Base-by-base conservation (phyloP, 345 rosid genomes). In the Arabis alpina region DNA sequence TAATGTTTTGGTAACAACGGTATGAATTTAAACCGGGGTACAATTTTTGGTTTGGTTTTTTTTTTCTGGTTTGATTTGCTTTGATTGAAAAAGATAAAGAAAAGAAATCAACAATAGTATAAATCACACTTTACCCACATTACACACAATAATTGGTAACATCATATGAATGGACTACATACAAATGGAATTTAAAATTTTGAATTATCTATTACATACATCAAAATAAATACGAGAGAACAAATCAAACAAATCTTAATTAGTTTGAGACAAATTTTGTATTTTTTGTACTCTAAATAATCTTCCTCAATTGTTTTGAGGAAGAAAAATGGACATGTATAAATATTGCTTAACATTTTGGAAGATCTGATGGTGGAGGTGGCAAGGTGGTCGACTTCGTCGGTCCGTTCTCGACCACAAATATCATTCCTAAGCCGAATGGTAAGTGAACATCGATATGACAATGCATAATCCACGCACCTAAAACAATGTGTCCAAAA, bases 381-480 rank as follows among this genome's bases (percentile, higher is more conserved):
- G 96, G 92, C 76, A 87, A 58, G 53, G 54, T 60, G 30, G 84
- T 76, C 2, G 45, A 61, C 54, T 85, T 83, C 9, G 92, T 83
- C 7, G 80, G 85, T 25, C 92, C 92, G 43, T 89, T 82, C 71
- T 89, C 74, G 12, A 89, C 87, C 51, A 78, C 82, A 52, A 85
- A 85, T 12, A 83, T 61, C 16, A 79, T 85, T 59, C 87, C 87
- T 49, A 87, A 47, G 5, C 96, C 96, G 66, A 79, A 80, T 5
- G 86, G 81, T 67, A 85, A 44, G 76, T 87, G 96, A 24, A 68
- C 84, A 50, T 89, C 96, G 28, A 87, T 74, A 66, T 87, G 96
- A 71, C 96, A 85, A 68, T 85, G 96, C 81, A 85, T 59, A 32
- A 87, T 12, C 95, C 95, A 89, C 11, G 82, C 86, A 54, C 95